phyloP scores from a whole-genome alignment of 208 protist genomes.

The Blastocrithidia nonstop region DNA sequence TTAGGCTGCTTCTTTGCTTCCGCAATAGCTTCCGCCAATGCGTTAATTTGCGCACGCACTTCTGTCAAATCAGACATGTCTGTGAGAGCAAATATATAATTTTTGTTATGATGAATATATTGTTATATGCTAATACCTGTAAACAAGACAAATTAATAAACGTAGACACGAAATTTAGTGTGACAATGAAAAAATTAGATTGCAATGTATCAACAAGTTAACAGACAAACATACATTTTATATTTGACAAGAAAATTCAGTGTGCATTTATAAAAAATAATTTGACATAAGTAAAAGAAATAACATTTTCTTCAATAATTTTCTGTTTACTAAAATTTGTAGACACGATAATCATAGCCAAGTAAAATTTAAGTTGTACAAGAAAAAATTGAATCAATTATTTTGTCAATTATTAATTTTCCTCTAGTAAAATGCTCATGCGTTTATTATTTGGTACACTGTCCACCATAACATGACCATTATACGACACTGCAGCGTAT shows the following conservation, averaged over 20 bases:
- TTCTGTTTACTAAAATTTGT: conserved; percentile 1
- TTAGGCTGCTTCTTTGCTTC: conserved; percentile 48
- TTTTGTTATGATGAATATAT: background rate
- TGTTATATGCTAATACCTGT: conserved; percentile 1
- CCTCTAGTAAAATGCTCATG: conserved; percentile 65
- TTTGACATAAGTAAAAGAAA: background rate
- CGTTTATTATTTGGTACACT: conserved; percentile 68
- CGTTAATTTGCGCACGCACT: conserved; percentile 60
- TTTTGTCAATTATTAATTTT: conserved; percentile 13
- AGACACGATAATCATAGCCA: background rate
- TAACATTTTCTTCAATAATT: background rate
- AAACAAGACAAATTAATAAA: background rate
- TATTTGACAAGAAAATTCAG: conserved; percentile 4
- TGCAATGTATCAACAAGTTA: too few species aligned
- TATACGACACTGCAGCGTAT: conserved; percentile 74
- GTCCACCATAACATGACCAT: conserved; percentile 71
- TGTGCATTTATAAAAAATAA: background rate
- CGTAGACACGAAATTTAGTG: too few species aligned
- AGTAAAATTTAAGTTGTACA: background rate
- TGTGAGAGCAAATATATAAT: too few species aligned
- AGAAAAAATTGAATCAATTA: background rate
- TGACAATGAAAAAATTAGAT: too few species aligned
- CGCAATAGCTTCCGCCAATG: conserved; percentile 47
- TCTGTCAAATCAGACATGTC: conserved; percentile 36
- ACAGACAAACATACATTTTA: too few species aligned